Base-by-base conservation (phyloP, 2,329 filamentous ascomycete species). In the Alternaria rosae region DNA sequence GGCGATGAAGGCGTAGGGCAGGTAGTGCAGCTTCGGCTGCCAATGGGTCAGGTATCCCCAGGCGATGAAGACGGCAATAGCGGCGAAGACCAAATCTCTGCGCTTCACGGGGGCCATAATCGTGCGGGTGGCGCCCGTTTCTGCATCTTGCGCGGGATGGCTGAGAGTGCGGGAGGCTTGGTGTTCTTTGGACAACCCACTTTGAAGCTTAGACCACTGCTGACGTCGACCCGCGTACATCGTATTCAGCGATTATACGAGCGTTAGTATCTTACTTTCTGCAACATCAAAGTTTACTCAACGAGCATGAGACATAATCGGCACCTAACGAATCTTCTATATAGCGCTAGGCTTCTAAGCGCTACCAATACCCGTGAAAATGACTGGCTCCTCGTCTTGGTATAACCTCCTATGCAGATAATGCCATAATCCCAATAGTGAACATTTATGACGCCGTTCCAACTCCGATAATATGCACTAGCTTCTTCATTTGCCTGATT, bases 31-130 rank as follows among this genome's bases (percentile, higher is more conserved):
- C 62, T 89, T 83, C 28, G 94, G 93, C 72, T 93, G 84, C 89
- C 91, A 96, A 82, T 91, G 89, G 70, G 92, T 90, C 62, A 91
- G 86, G 78, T 94, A 90, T 65, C 92, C 92, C 94, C 94, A 98
- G 77, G 92, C 90, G 78, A 97, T 84, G 80, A 97, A 92, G 79
- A 85, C 86, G 79, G 86, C 88, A 78, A 91, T 79, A 79, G 85
- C 86, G 78, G 89, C 88, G 80, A 91, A 79, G 78, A 88, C 85
- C 79, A 89, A 85, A 86, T 93, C 86, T 76, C 78, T 77, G 85
- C 87, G 88, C 82, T 88, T 87, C 84, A 88, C 88, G 83, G 92
- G 88, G 83, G 92, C 85, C 85, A 88, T 89, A 91, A 91, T 83
- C 78, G 76, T 79, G 77, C 75, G 76, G 70, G 69, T 65, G 65